Evolutionary conservation across 1,284 basidiomycete species (phyloP).

Genomic region (Ustilago trichophora): DNA sequence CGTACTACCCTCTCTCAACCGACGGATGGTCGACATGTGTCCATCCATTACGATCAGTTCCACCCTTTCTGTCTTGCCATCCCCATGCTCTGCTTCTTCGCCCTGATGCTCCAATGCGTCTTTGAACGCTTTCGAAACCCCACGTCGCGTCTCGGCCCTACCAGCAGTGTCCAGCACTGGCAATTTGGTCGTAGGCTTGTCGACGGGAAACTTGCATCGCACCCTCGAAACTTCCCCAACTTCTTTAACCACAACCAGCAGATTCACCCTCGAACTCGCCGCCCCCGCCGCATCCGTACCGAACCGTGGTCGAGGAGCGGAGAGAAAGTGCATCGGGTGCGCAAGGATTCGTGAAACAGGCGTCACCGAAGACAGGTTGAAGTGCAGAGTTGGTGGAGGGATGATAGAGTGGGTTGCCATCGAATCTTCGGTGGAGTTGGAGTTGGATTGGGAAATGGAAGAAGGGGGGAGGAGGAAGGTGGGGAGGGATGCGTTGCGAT

Average conservation of each 20-base stretch:
- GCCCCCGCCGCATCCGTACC: background rate
- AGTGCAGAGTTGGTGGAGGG: slow-evolving; percentile 33
- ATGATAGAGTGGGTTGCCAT: slow-evolving; percentile 23
- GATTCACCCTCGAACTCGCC: slow-evolving; percentile 3
- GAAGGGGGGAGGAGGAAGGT: background rate
- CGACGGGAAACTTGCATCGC: background rate
- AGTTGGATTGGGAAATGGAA: too few relatives aligned
- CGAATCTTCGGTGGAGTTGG: background rate
- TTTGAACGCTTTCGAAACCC: background rate
- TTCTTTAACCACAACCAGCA: slow-evolving; percentile 32
- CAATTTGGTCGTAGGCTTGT: too few relatives aligned
- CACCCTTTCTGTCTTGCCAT: slow-evolving; percentile 7
- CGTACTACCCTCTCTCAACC: background rate
- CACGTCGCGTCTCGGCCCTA: background rate
- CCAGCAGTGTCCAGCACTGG: too few relatives aligned
- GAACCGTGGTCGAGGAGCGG: background rate
- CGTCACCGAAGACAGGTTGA: slow-evolving; percentile 12
- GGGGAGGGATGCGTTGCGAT: background rate
- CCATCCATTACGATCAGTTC: slow-evolving; percentile 35
- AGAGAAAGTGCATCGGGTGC: slow-evolving; percentile 10
- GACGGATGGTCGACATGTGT: background rate
- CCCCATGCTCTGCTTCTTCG: background rate
- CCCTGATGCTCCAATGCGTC: background rate
- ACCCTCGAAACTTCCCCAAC: slow-evolving; percentile 15
- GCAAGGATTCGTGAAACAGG: slow-evolving; percentile 21